A percentile compares a stretch with the other conserved stretches of the same genome.
These are phyloP conservation scores for Chaetomium tenue DNA, from an alignment of 495 filamentous ascomycete genomes.

Conservation along the genomic window DNA sequence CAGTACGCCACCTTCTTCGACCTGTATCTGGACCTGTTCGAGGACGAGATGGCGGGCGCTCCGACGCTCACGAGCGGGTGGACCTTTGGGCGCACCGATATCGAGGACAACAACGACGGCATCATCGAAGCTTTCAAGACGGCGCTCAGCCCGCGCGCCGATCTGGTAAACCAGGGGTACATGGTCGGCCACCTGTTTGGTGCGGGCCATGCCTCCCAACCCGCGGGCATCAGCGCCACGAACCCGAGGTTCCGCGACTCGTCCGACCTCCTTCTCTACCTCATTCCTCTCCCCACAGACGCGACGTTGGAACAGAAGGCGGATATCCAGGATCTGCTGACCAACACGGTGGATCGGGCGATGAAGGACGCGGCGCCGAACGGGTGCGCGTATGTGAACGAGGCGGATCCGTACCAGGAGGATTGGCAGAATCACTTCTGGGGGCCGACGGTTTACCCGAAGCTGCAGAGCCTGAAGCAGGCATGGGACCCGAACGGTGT, in stretches of 20 bases:
- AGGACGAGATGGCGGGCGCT: not conserved
- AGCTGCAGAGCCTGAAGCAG: too few species aligned
- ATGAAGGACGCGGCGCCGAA: not conserved
- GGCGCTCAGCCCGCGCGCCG: not conserved
- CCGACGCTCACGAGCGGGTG: not conserved
- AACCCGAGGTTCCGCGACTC: too few species aligned
- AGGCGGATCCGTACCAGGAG: too few species aligned
- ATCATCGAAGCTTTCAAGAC: not conserved
- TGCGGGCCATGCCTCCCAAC: too few species aligned
- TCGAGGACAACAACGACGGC: not conserved
- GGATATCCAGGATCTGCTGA: not conserved
- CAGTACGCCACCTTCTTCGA: not conserved
- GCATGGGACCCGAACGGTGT: too few species aligned
- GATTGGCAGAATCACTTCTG: too few species aligned
- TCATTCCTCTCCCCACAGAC: not conserved
- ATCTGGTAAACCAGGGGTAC: not conserved
- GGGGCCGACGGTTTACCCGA: too few species aligned
- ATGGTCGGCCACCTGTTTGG: too few species aligned
- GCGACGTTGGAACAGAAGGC: not conserved
- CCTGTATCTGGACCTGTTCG: conserved; percentile 1
- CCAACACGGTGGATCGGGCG: conserved; percentile 1
- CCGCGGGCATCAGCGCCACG: too few species aligned
- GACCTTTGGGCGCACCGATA: not conserved
- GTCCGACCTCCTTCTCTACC: too few species aligned
- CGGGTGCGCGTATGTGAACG: not conserved